Conservation (phyloP, 768 basidiomycete genomes). For the Leccinum variicolor region DNA sequence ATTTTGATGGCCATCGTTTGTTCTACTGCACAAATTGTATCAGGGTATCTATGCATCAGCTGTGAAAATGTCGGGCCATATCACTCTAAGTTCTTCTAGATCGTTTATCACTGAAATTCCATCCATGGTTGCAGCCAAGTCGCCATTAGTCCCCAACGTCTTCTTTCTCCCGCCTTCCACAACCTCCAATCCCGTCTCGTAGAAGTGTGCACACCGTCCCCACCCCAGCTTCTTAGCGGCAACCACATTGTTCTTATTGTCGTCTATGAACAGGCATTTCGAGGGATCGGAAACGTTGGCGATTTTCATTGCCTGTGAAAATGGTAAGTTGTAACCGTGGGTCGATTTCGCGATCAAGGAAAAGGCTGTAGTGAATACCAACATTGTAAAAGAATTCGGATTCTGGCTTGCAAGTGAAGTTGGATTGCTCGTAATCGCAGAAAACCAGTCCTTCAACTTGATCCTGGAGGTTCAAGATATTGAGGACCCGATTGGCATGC, state of each 20-base stretch:
- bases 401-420: slow-evolving; percentile 84
- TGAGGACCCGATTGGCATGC: slow-evolving; percentile 81
- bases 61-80: slow-evolving; percentile 74
- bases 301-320: slow-evolving; percentile 56
- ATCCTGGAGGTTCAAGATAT: slow-evolving; percentile 68
- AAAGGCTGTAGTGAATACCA: neutral
- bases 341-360: neutral
- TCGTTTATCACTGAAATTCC: slow-evolving; percentile 51
- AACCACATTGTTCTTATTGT: slow-evolving; percentile 65
- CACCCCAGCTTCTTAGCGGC: slow-evolving; percentile 66
- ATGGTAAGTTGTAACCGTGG: neutral
- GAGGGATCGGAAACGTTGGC: slow-evolving; percentile 61
- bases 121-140: slow-evolving; percentile 35
- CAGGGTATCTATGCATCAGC: slow-evolving; percentile 5
- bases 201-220: slow-evolving; percentile 74
- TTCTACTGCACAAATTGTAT: slow-evolving; percentile 2
- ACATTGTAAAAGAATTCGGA: slow-evolving; percentile 66
- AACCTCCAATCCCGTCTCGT: slow-evolving; percentile 60
- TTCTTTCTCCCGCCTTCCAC: slow-evolving; percentile 62
- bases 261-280: slow-evolving; percentile 79
- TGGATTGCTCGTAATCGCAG: slow-evolving; percentile 66
- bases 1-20: slow-evolving; percentile 41
- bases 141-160: slow-evolving; percentile 38
- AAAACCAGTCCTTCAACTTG: slow-evolving; percentile 71
- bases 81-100: slow-evolving; percentile 61